Evolutionary conservation across 495 filamentous ascomycete species (phyloP).

Genomic region (Corynascus novoguineensis): DNA sequence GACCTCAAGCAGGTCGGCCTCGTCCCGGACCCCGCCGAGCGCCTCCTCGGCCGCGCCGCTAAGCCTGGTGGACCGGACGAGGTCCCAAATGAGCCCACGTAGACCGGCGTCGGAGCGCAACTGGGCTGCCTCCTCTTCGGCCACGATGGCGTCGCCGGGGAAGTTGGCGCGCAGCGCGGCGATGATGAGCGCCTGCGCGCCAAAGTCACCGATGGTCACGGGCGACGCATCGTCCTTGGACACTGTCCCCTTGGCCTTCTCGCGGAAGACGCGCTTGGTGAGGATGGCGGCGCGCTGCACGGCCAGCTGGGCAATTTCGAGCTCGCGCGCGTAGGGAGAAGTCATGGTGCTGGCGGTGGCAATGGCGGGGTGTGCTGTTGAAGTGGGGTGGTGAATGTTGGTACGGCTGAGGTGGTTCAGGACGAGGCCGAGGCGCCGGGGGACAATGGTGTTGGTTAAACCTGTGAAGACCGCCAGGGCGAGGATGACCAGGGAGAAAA

Average conservation of each 20-base stretch:
- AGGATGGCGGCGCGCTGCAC: slow-evolving; percentile 84
- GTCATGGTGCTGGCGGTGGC: slow-evolving; percentile 17
- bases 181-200: slow-evolving; percentile 94
- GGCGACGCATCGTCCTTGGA: slow-evolving; percentile 93
- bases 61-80: slow-evolving; percentile 68
- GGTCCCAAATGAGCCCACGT: slow-evolving; percentile 70
- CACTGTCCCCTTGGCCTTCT: slow-evolving; percentile 85
- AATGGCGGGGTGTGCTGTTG: background rate
- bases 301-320: slow-evolving; percentile 80
- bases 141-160: slow-evolving; percentile 84
- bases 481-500: slow-evolving; percentile 22
- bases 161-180: slow-evolving; percentile 82
- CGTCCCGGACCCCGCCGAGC: slow-evolving; percentile 58
- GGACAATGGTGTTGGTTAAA: slow-evolving; percentile 5
- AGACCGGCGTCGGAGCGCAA: slow-evolving; percentile 63
- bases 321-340: slow-evolving; percentile 65
- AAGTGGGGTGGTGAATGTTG: background rate
- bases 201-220: slow-evolving; percentile 96
- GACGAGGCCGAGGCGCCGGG: slow-evolving; percentile 18
- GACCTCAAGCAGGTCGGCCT: slow-evolving; percentile 72
- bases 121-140: slow-evolving; percentile 83
- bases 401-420: background rate
- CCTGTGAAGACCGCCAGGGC: slow-evolving; percentile 21
- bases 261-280: slow-evolving; percentile 89
- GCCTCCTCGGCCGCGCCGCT: slow-evolving; percentile 57